Conservation (phyloP, 345 rosid species). For the Citrus inodora region DNA sequence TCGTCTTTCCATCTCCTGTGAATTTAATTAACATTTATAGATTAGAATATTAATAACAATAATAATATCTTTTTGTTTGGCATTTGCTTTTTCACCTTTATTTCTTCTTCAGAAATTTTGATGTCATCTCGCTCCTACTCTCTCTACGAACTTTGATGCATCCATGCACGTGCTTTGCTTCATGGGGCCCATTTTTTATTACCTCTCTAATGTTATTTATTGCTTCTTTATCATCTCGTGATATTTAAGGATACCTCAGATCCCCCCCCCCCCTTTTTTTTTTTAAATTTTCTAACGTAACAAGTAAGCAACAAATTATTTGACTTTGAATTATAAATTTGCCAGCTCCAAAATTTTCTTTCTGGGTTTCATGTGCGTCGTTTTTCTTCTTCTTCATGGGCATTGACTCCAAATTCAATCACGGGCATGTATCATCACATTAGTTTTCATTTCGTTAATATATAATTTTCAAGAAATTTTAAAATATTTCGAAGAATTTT, state of each 20-base stretch:
- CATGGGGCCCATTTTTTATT: conserved; percentile 17
- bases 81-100: not conserved
- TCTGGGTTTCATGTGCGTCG: not conserved
- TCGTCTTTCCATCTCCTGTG: no score
- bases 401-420: not conserved
- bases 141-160: conserved; percentile 48
- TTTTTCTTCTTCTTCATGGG: not conserved
- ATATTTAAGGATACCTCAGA: no score
- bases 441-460: not conserved
- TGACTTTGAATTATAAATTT: conserved; percentile 2
- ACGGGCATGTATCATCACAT: not conserved
- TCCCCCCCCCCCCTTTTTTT: no score
- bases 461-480: not conserved
- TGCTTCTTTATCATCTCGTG: not conserved
- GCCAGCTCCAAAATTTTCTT: not conserved
- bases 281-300: not conserved
- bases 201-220: no score
- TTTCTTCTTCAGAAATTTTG: not conserved
- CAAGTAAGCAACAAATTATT: not conserved
- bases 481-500: no score
- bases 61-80: not conserved
- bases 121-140: not conserved
- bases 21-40: no score
- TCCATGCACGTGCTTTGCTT: conserved; percentile 57
- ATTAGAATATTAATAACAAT: no score